Percentiles rank a stretch among this genome's conserved stretches.
These are phyloP conservation scores for Pichia cabralensis DNA, from an alignment of 805 yeast species.

Conservation along the genomic window DNA sequence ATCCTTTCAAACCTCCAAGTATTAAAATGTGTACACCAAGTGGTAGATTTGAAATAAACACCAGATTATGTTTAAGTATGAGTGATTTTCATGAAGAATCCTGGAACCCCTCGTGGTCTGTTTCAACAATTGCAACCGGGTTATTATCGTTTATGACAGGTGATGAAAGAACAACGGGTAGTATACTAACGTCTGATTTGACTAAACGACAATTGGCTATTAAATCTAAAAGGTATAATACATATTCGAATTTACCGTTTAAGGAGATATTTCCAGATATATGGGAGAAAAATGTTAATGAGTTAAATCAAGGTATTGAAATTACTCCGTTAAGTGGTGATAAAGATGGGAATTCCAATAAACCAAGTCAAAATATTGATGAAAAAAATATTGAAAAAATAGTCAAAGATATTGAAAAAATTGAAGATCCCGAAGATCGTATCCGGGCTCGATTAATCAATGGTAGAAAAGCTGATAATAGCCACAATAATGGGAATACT, in stretches of 20 bases:
- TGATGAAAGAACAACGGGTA: slow-evolving; percentile 76
- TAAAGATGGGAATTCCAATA: no score
- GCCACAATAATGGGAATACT: background rate
- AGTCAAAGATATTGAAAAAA: slow-evolving; percentile 25
- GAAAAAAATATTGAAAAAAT: no score
- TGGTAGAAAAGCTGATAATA: background rate
- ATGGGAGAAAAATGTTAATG: slow-evolving; percentile 32
- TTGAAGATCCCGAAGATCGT: slow-evolving; percentile 60
- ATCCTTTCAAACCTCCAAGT: slow-evolving; percentile 88
- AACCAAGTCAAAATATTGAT: no score
- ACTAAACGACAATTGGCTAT: slow-evolving; percentile 48
- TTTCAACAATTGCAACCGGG: slow-evolving; percentile 79
- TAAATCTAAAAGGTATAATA: slow-evolving; percentile 52
- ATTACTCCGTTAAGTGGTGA: no score
- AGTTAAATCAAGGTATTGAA: slow-evolving; percentile 16
- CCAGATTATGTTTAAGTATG: slow-evolving; percentile 81
- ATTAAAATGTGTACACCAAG: slow-evolving; percentile 85
- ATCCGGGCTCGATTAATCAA: slow-evolving; percentile 33
- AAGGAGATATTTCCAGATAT: slow-evolving; percentile 58
- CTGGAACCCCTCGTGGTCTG: slow-evolving; percentile 98
- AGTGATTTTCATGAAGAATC: slow-evolving; percentile 90
- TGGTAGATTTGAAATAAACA: slow-evolving; percentile 76
- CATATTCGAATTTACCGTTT: slow-evolving; percentile 47
- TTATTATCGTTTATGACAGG: slow-evolving; percentile 88
- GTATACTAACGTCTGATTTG: slow-evolving; percentile 53